Conservation (phyloP, 176 grass and related monocot genomes). For the Miscanthus lutarioriparius region DNA sequence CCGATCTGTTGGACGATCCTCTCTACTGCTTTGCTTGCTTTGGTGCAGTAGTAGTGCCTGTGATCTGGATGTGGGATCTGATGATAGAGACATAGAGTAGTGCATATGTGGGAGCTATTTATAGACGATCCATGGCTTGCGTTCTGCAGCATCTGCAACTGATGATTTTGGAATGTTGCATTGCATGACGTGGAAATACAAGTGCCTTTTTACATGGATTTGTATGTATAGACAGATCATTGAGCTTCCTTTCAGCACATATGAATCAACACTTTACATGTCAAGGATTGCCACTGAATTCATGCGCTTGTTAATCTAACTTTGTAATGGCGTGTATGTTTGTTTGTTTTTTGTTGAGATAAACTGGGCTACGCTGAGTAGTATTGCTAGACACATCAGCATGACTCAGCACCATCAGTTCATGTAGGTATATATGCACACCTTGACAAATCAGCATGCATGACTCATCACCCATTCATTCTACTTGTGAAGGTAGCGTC, state of each 20-base stretch:
- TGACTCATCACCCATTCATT: neutral
- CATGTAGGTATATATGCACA: neutral
- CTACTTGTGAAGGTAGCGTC: neutral
- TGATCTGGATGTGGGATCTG: neutral
- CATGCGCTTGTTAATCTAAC: neutral
- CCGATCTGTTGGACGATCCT: neutral
- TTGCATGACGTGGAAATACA: constrained; percentile 8
- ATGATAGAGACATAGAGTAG: neutral
- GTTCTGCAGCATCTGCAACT: neutral
- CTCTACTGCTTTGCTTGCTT: neutral
- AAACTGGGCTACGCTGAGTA: neutral
- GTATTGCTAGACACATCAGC: neutral
- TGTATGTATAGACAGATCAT: neutral
- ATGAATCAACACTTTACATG: constrained; percentile 5
- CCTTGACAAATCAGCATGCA: neutral
- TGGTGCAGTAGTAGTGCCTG: neutral
- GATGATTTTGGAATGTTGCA: neutral
- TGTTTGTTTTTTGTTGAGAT: neutral
- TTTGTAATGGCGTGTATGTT: neutral
- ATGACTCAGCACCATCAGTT: neutral
- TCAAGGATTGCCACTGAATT: neutral
- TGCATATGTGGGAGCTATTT: neutral
- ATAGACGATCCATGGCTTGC: neutral
- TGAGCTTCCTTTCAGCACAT: neutral
- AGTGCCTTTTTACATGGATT: neutral